Evolutionary conservation across 2,329 filamentous ascomycete species (phyloP).

Genomic region (Fusarium sp.): DNA sequence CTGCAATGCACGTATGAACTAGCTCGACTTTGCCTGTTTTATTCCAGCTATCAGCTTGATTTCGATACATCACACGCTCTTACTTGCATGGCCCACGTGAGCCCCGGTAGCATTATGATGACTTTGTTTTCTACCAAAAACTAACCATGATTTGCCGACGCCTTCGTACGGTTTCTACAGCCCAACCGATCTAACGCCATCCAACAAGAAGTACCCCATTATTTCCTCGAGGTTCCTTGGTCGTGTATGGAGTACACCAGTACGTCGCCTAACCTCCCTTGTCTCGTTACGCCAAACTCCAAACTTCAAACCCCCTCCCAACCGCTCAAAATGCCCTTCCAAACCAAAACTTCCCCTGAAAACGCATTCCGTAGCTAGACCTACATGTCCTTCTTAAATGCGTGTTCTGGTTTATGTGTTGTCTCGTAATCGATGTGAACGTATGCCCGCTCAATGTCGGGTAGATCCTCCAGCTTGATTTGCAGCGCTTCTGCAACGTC

Average conservation of each 20-base stretch:
- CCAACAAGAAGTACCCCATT: neutral
- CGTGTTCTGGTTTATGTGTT: constrained; percentile 90
- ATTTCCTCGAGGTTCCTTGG: constrained; percentile 14
- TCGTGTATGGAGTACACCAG: constrained; percentile 11
- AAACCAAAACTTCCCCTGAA: constrained; percentile 10
- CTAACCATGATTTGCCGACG: constrained; percentile 12
- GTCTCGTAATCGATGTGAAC: constrained; percentile 99
- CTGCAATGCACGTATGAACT: constrained; percentile 29
- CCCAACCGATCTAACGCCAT: neutral
- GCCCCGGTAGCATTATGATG: constrained; percentile 28
- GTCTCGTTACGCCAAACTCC: constrained; percentile 10
- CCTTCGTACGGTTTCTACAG: neutral
- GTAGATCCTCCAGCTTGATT: constrained; percentile 91
- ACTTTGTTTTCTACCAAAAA: constrained; percentile 7
- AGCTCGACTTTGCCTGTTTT: constrained; percentile 24
- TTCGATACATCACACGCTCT: constrained; percentile 28
- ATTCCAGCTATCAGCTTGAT: constrained; percentile 24
- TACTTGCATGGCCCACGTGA: constrained; percentile 32
- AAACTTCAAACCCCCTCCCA: neutral
- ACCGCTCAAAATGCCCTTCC: constrained; percentile 19
- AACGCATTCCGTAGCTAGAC: constrained; percentile 20
- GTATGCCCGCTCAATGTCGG: constrained; percentile 92
- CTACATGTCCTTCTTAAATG: constrained; percentile 71
- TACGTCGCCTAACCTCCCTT: constrained; percentile 28
- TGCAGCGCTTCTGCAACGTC: constrained; percentile 95